Evolutionary conservation across 2,329 filamentous ascomycete species (phyloP), one percentile per base, ranked within the genome.

Genomic region (Ceratocystis variospora): DNA sequence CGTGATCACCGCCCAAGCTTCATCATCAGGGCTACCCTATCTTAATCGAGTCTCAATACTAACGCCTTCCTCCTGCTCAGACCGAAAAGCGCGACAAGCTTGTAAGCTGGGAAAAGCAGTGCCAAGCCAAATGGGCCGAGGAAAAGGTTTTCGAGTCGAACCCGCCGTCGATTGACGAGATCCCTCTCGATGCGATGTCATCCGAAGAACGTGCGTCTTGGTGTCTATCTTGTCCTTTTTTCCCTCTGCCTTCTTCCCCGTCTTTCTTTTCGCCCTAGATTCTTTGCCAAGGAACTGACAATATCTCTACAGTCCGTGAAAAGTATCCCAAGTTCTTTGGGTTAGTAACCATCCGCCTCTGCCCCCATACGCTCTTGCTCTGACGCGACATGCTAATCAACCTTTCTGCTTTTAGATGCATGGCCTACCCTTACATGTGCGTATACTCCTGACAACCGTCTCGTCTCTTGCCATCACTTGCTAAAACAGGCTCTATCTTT

Each of bases 241-340:
- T 25, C 12, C 12, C 37, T 53, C 8, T 28, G 10, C 19, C 48
- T 17, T 53, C 7, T 53, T 25, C 48, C 6, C 3, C 1, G 3
- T 12, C 12, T 15, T 8, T 28, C 48, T 53, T 25, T 19, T 25
- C 19, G 48, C 0, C 48, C 19, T 15, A 28, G 22, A 10, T 25
- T 53, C 19, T 28, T 53, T 19, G 25, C 17, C 19, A 22, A 15
- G 37, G 37, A 45, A 31, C 48, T 61, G 62, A 61, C 46, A 31
- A 46, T 59, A 15, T 62, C 5, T 31, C 19, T 8, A 46, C 62
- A 68, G 67, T 96, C 70, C 89, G 88, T 73, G 81, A 87, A 72
- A 87, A 91, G 75, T 79, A 88, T 72, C 93, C 93, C 71, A 97
- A 97, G 78, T 96, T 92, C 81, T 95, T 93, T 74, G 90, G 88